These are phyloP conservation scores for Conringia planisiliqua DNA, from an alignment of 345 rosid species.

Conservation along the genomic window DNA sequence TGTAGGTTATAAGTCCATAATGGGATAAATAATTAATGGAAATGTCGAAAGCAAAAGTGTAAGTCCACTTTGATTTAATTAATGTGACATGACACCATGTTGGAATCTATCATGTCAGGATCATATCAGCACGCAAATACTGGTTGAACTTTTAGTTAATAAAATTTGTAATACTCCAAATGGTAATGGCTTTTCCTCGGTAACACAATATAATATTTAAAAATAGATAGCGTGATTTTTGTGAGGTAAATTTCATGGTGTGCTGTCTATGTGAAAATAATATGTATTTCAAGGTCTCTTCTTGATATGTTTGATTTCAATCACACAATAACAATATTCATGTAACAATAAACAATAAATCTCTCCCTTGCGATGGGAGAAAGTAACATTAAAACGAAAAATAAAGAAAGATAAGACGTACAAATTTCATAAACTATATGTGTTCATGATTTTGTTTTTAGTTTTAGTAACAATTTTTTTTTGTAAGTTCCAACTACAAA, in stretches of 20 bases:
- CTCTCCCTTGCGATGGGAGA: neutral
- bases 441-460: neutral
- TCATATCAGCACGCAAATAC: neutral
- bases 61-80: constrained; percentile 20
- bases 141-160: neutral
- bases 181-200: neutral
- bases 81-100: constrained; percentile 6
- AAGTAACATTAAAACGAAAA: neutral
- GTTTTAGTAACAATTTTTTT: neutral
- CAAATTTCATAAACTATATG: neutral
- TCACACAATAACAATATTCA: neutral
- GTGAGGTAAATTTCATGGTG: neutral
- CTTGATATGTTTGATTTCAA: neutral
- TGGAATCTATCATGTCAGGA: constrained; percentile 21
- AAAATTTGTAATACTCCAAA: neutral
- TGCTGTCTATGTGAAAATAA: neutral
- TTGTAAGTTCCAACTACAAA: constrained; percentile 20
- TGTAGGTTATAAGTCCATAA: constrained; percentile 10
- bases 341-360: too few relatives aligned
- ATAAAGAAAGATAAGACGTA: too few relatives aligned
- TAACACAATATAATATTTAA: too few relatives aligned
- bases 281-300: neutral
- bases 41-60: constrained; percentile 20
- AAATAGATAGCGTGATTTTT: too few relatives aligned
- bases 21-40: constrained; percentile 2